Conservation (phyloP, 768 basidiomycete genomes). For the Ramaria rubella region DNA sequence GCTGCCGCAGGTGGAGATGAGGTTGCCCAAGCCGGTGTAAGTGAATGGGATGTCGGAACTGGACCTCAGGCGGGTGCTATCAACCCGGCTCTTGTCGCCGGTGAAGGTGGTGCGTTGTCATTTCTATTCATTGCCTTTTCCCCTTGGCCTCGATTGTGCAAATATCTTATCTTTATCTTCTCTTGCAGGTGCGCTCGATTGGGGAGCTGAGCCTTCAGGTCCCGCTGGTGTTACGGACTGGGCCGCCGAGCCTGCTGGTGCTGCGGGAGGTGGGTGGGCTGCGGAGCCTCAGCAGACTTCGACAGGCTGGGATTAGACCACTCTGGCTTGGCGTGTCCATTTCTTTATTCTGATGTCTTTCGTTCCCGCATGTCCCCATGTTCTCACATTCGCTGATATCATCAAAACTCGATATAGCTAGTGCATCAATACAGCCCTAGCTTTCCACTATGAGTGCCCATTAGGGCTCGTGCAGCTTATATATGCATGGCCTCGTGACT, state of each 20-base stretch:
- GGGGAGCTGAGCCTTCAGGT: slow-evolving; percentile 61
- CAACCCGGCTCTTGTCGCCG: slow-evolving; percentile 68
- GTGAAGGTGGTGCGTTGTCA: slow-evolving; percentile 43
- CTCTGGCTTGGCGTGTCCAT: neutral
- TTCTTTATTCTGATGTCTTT: neutral
- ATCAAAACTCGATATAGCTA: neutral
- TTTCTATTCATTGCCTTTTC: slow-evolving; percentile 2
- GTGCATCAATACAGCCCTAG: neutral
- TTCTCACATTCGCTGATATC: neutral
- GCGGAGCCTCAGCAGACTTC: slow-evolving; percentile 5
- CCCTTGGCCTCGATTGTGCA: neutral
- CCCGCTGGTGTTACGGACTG: slow-evolving; percentile 60
- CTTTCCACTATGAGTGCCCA: neutral
- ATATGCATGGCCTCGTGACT: too few species aligned
- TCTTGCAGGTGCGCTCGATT: slow-evolving; percentile 65
- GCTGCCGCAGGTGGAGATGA: slow-evolving; percentile 52
- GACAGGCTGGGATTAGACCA: neutral
- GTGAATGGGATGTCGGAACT: slow-evolving; percentile 73
- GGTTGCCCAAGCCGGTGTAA: slow-evolving; percentile 39
- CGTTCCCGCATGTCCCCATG: neutral
- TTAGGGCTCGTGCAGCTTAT: neutral
- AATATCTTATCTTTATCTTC: neutral
- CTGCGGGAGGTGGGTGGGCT: slow-evolving; percentile 35
- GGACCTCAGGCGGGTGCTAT: slow-evolving; percentile 63
- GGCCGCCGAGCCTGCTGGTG: slow-evolving; percentile 72